phyloP scores from a whole-genome alignment of 2,329 filamentous ascomycete genomes.

The Sporothrix mexicana region DNA sequence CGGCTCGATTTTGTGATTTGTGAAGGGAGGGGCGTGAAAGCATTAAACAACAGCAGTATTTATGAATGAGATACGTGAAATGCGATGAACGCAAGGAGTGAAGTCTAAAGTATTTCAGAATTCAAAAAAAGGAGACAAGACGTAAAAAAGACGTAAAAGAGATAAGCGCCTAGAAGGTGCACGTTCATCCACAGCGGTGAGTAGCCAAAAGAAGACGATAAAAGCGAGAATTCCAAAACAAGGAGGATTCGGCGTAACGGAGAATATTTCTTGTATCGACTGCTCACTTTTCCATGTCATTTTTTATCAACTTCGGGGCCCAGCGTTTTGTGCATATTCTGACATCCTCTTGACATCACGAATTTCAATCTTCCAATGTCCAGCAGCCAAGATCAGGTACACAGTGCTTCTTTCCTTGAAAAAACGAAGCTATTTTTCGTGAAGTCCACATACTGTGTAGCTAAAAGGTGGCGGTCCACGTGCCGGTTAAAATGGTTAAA shows the following conservation, averaged over 20 bases:
- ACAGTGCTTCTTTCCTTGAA: not conserved
- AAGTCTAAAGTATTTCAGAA: not conserved
- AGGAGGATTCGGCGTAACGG: not conserved
- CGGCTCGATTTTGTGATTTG: not conserved
- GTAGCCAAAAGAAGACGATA: not conserved
- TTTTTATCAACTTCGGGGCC: not conserved
- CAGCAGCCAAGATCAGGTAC: not conserved
- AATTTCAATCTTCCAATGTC: not conserved
- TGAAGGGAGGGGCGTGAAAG: slow-evolving; percentile 8
- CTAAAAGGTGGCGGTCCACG: slow-evolving; percentile 25
- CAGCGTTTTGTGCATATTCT: not conserved
- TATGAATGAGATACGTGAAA: not conserved
- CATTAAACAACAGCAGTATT: not conserved
- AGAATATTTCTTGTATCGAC: not conserved
- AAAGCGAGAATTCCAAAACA: slow-evolving; percentile 1
- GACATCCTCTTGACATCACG: not conserved
- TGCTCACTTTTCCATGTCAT: not conserved
- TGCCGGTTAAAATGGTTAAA: slow-evolving; percentile 32
- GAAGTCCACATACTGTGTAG: not conserved
- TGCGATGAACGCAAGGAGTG: not conserved
- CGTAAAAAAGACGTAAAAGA: not conserved
- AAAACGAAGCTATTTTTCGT: not conserved
- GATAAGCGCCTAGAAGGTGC: not conserved
- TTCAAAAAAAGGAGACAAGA: not conserved
- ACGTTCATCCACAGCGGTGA: not conserved